Conservation (phyloP, 352 stramenopile species). For the Globisporangium cederbergense region DNA sequence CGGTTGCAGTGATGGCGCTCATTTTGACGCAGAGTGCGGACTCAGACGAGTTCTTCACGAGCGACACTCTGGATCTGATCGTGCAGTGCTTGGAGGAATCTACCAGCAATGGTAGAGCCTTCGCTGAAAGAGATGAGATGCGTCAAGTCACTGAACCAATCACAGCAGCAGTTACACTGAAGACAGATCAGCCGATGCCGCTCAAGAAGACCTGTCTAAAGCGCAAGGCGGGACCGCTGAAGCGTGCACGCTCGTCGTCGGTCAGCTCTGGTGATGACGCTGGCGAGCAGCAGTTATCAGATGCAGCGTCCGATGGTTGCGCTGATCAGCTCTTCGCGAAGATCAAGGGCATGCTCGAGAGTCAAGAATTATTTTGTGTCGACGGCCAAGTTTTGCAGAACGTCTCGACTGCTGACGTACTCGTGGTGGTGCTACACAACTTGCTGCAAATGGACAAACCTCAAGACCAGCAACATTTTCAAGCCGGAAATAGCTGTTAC, state of each 20-base stretch:
- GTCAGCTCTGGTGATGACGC: background rate
- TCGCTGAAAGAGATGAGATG: background rate
- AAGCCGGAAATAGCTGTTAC: background rate
- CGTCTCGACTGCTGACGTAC: conserved; percentile 25
- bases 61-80: conserved; percentile 32
- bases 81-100: conserved; percentile 9
- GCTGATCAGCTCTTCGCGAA: background rate
- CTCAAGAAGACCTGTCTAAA: conserved; percentile 52
- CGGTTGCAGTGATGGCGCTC: conserved; percentile 37
- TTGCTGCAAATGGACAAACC: conserved; percentile 37
- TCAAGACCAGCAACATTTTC: background rate
- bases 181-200: background rate
- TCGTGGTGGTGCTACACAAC: conserved; percentile 39
- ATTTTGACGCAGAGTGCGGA: conserved; percentile 31
- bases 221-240: conserved; percentile 27
- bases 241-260: background rate
- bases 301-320: background rate
- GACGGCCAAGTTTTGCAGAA: conserved; percentile 22
- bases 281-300: conserved; percentile 9
- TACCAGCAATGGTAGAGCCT: background rate
- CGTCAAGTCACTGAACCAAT: background rate
- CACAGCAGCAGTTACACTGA: background rate
- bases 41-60: conserved; percentile 31
- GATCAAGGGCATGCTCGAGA: conserved; percentile 19
- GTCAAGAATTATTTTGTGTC: conserved; percentile 32